Evolutionary conservation across 305 asterid genomes (phyloP), one percentile per base, ranked within the genome.

Genomic region (Caryopteris hybrid): DNA sequence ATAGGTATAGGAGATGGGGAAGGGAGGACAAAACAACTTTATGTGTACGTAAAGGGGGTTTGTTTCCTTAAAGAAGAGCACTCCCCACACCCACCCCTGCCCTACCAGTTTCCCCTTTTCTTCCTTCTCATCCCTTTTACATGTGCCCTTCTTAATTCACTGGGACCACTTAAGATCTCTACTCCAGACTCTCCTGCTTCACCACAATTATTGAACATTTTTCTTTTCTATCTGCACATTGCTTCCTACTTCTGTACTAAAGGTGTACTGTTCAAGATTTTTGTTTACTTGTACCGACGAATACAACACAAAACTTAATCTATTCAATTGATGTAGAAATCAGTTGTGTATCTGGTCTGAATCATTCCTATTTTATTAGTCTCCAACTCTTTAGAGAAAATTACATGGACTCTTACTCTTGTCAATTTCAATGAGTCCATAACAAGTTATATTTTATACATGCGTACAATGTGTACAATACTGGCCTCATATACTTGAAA

Each of bases 41-140:
- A 59, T 57, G 25, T 6, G 66, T 21, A 46, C 31, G 56, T 34
- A 61, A n/a, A 38, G 70, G 69, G 46, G 39, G 33, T 39, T 34
- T 80, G 83, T 81, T 80, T 77, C 84, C 84, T 69, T 77, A 80
- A 83, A 80, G 78, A 79, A 72, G 70, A 22, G 74, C 77, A 68
- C 68, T 66, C 41, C 59, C 63, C 63, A 41, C 54, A 2, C 73
- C 29, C 72, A 61, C 25, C 33, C 29, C 63, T 61, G 17, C 78
- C 25, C 79, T 71, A 5, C 12, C 50, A 38, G 16, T 68, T 74
- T 63, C 0, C 23, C 43, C 33, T 43, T 11, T 63, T 47, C n/a
- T 10, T 36, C 8, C 46, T 4, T 45, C 20, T 16, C 2, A 0
- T 34, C 4, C 39, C 55, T 66, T 61, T 66, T 64, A 56, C 78